Evolutionary conservation across 2,329 filamentous ascomycete genomes (phyloP), one percentile per base, ranked within the genome.

Genomic region (Colletotrichum brevisporum): DNA sequence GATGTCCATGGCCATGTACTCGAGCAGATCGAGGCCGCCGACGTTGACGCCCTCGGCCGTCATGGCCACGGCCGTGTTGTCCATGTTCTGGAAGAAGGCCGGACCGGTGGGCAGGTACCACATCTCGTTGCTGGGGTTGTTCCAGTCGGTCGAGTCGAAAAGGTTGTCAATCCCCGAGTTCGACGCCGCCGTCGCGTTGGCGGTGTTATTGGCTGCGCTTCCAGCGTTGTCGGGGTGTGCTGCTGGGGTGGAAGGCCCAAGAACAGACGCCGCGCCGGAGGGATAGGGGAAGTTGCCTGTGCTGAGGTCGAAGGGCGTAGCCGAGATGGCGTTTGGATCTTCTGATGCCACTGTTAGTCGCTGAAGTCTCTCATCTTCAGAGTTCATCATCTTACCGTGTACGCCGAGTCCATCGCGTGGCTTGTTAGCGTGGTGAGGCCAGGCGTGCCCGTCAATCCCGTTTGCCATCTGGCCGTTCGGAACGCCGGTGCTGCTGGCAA

Each of bases 21-120:
- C 90, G 15, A 92, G 83, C 73, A 92, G 75, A 75, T 92, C 90
- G 39, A 91, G 82, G 0, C 90, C 90, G 10, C 89, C 89, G 2
- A 92, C 87, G 73, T 91, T 91, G 57, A 91, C 87, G 31, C 89
- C 89, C 72, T 91, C 89, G 9, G 89, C 88, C 3, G 89, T 91
- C 87, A 91, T 91, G 51, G 88, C 88, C 10, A 91, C 88, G 6
- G 84, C 84, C 41, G 84, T 84, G 71, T 89, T 88, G 69, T 87
- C 87, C 74, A 90, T 84, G 75, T 90, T 91, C 74, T 91, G 88
- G 78, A 90, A 91, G 67, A 91, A 89, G 5, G 88, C 89, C 2
- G 89, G 83, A 0, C 89, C 89, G 0, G 89, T 83, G 0, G 89
- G 89, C 1, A 91, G 82, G 74, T 91, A 91, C 89, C 89, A 91